These are phyloP conservation scores for Cryptococcus jaspeensis DNA, from an alignment of 1,284 basidiomycete genomes.

Conservation along the genomic window DNA sequence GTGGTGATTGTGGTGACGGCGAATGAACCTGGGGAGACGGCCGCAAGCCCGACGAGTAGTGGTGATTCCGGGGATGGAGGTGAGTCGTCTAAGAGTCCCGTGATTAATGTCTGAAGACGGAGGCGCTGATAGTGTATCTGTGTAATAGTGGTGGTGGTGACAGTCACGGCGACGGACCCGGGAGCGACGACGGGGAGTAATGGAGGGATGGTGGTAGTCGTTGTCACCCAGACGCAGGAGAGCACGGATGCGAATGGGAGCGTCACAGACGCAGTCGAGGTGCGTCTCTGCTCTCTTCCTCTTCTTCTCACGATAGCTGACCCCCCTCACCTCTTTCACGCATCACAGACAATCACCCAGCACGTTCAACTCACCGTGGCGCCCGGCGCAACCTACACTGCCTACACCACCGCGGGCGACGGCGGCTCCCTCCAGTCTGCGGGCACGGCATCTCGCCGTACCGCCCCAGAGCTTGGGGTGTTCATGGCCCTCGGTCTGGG, in stretches of 20 bases:
- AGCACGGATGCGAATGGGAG: slow-evolving; percentile 12
- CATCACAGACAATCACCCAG: slow-evolving; percentile 14
- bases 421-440: slow-evolving; percentile 12
- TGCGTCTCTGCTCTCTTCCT: slow-evolving; percentile 1
- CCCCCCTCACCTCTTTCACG: not conserved
- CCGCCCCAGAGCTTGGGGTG: too few species aligned
- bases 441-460: not conserved
- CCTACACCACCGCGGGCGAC: slow-evolving; percentile 12
- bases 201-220: slow-evolving; percentile 22
- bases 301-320: not conserved
- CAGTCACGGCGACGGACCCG: slow-evolving; percentile 23
- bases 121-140: not conserved
- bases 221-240: slow-evolving; percentile 14
- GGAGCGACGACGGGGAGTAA: slow-evolving; percentile 17
- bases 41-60: slow-evolving; percentile 5
- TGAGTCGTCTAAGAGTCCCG: not conserved
- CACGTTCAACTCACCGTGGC: slow-evolving; percentile 16
- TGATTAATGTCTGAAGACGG: not conserved
- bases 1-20: slow-evolving; percentile 22
- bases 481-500: too few species aligned
- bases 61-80: not conserved
- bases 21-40: slow-evolving; percentile 7
- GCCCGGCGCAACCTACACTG: slow-evolving; percentile 13
- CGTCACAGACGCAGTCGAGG: slow-evolving; percentile 4
- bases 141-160: slow-evolving; percentile 14